Base-by-base conservation (phyloP, 2,329 filamentous ascomycete species). In the Clonostachys rosea region DNA sequence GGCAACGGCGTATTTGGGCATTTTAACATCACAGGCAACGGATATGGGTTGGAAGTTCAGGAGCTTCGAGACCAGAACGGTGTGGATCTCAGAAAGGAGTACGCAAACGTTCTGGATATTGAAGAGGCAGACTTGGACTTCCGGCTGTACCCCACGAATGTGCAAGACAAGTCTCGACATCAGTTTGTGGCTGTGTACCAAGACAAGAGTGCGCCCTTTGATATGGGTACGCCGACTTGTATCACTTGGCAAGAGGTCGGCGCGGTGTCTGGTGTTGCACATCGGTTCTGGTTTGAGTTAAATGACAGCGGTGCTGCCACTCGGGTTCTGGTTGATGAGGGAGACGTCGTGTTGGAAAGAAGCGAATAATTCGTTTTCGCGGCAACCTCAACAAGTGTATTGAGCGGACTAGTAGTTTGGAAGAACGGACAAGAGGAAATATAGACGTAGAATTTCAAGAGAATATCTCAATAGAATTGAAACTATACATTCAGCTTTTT, bases 191-290 rank as follows among this genome's bases (percentile, higher is more conserved):
- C 55, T 0, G 55, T 64, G 0, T 58, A 63, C 16, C 64, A 66
- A 49, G 57, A 66, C 17, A 58, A 46, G 43, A 55, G 47, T 14
- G 61, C 61, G 4, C 55, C 53, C 0, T 53, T 58, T 7, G 63
- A 67, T 4, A 52, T 48, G 51, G 62, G 59, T 1, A 66, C 63
- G 4, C 64, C 63, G 2, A 65, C 64, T 2, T 66, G 64, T 20
- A 59, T 63, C 18, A 65, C 59, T 0, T 66, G 61, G 55, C 56
- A 57, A 17, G 53, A 54, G 30, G 41, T 55, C 13, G 55, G 51
- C n/a, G 50, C 40, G 13, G 40, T 42, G 9, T 30, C 24, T 30
- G 24, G 24, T 30, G 8, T 30, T 30, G 24, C 24, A 10, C 2
- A 30, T 5, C 24, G 24, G 24, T 30, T 30, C 24, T 30, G 24